These are phyloP conservation scores for Suhomyces kunorum DNA, from an alignment of 1,139 yeast genomes.

Conservation along the genomic window DNA sequence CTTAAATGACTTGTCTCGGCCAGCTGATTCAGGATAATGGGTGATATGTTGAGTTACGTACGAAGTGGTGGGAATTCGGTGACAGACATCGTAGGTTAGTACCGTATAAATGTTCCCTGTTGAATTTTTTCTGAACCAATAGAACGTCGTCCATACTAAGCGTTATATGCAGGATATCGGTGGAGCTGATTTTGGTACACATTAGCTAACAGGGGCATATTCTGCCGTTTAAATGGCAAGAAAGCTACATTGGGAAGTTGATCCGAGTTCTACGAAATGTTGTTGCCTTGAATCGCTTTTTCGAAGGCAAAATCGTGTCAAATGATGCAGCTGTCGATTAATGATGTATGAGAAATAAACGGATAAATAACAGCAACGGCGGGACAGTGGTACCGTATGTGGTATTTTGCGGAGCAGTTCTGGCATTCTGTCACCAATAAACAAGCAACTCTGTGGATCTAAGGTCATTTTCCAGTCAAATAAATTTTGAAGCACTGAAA, in stretches of 20 bases:
- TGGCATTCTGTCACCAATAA: background rate
- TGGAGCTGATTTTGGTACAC: too few species aligned
- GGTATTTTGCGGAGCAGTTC: background rate
- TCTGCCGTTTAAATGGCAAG: too few species aligned
- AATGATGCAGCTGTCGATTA: constrained; percentile 7
- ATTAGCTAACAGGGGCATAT: background rate
- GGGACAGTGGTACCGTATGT: background rate
- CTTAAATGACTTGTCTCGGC: too few species aligned
- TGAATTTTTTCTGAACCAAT: constrained; percentile 19
- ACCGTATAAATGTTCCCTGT: constrained; percentile 6
- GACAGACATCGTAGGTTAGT: constrained; percentile 36
- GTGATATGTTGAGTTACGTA: constrained; percentile 30
- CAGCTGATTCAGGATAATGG: too few species aligned
- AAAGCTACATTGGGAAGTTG: too few species aligned
- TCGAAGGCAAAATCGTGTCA: background rate
- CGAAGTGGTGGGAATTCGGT: constrained; percentile 56
- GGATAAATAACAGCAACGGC: background rate
- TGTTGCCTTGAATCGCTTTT: too few species aligned
- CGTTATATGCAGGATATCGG: constrained; percentile 12
- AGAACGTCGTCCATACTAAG: constrained; percentile 16
- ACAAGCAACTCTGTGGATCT: too few species aligned
- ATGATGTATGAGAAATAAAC: constrained; percentile 7
- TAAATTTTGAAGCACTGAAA: background rate
- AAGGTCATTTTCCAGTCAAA: too few species aligned
- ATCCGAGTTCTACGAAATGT: too few species aligned